These are phyloP conservation scores for Fraxinus excelsior DNA, from an alignment of 257 asterid genomes.

Conservation along the genomic window DNA sequence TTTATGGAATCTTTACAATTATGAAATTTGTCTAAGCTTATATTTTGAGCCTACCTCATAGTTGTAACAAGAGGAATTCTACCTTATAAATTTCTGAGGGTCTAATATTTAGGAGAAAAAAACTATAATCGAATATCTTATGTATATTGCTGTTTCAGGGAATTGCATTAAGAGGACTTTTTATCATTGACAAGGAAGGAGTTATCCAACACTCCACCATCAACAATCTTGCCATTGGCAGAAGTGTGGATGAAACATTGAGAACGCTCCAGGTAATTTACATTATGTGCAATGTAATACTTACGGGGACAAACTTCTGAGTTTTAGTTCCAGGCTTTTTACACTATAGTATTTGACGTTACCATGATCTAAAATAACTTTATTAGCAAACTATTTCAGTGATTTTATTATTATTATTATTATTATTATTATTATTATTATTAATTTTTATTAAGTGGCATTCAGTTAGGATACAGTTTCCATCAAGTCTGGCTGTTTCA, in stretches of 20 bases:
- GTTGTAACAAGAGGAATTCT: neutral
- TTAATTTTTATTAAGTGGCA: neutral
- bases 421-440: too few species aligned
- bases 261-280: constrained; percentile 87
- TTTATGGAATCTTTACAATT: neutral
- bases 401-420: neutral
- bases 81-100: neutral
- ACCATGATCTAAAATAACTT: neutral
- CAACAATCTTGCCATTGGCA: constrained; percentile 91
- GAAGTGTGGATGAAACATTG: constrained; percentile 91
- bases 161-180: constrained; percentile 94
- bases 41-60: neutral
- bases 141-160: constrained; percentile 55
- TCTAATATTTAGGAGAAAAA: neutral
- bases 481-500: neutral
- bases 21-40: neutral
- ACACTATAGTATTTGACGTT: neutral
- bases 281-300: neutral
- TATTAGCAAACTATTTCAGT: neutral
- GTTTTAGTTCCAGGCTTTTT: neutral
- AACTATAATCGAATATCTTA: constrained; percentile 13
- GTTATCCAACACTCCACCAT: constrained; percentile 93
- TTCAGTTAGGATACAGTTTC: neutral
- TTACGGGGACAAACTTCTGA: neutral
- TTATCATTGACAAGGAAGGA: constrained; percentile 94